Evolutionary conservation across 371 early-diverging fungal species (phyloP), one percentile per base, ranked within the genome.

Genomic region (Parasitella parasitica): DNA sequence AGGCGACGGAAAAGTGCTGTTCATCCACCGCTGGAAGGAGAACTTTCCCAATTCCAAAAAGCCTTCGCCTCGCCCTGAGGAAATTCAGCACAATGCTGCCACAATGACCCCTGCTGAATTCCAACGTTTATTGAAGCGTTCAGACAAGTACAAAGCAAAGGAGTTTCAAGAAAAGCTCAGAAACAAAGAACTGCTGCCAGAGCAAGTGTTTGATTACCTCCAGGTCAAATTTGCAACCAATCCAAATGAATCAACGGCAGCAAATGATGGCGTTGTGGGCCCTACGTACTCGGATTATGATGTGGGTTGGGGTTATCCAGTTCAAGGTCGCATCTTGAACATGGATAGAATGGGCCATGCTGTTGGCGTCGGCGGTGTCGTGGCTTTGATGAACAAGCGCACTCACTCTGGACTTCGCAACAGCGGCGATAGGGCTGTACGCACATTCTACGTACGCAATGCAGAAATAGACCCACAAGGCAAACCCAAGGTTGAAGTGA

Each of bases 271-370:
- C 13, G 62, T 76, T n/a, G 79, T 75, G 16, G 78, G 80, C 4
- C 76, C 77, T 27, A 72, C 74, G 18, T 70, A 77, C 61, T 74
- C 72, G 24, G 70, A 78, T 12, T 38, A 69, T 49, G 38, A 71
- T 9, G 48, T 63, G 13, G 77, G 71, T 4, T 67, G 70, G 59
- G 73, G 72, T 37, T 74, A 80, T 52, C 80, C 77, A 16, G 89
- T 92, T 1, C 72, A 82, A 51, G 93, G 93, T 39, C 89, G 93
- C 63, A 77, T 86, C 35, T 75, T 92, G n/a, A 86, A 86, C 67
- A 35, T 51, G 6, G 72, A 66, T 26, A 52, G 43, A 38, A 48
- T 55, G 11, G 70, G 71, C 12, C 84, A 84, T 58, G 76, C 84
- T 27, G 84, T 89, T 18, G 93, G 89, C 41, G 78, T 91, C 57